Base-by-base conservation (phyloP, 1,284 basidiomycete genomes). In the Cutaneotrichosporon sp. region DNA sequence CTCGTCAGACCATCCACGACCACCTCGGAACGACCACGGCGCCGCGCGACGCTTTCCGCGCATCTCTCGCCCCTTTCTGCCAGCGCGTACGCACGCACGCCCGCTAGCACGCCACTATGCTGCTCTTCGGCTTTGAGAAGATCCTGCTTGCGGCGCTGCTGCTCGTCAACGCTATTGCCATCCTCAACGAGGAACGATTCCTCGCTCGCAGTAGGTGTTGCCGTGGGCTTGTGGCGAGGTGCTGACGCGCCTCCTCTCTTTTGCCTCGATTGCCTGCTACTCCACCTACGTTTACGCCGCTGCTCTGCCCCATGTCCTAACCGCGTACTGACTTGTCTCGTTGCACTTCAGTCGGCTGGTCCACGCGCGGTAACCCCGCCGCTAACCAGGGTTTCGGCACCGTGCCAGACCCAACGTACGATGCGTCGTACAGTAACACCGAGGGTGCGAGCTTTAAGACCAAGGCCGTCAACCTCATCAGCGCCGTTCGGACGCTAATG, bases 161-260 rank as follows among this genome's bases (percentile, higher is more conserved):
- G 38, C 79, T 97, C 70, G 84, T 91, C 61, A 97, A 97, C 73
- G 89, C 90, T 26, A 83, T 97, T 68, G 93, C 93, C 8, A 86
- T 97, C 54, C 80, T 97, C 51, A 96, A 86, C 68, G 93, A 97
- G 75, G 93, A 97, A 65, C 82, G 93, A 1, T 97, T 97, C 74
- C 82, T 97, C 43, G 88, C 90, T 20, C 80, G 87, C 72, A 91
- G 94, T 97, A 71, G n/a, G n/a, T 67, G 87, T 82, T 18, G 9
- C 33, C 43, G 30, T 21, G 49, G 44, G 30, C 30, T 10, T 17
- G 23, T n/a, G 37, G 18, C 52, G 8, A 15, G 30, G 39, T 22
- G 41, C 46, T 58, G 40, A 56, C 44, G 5, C 17, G 21, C 22
- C 9, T 22, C 39, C 20, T 37, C 46, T 18, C 36, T 21, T 37